A percentile compares a stretch with the other conserved stretches of the same genome.
Conservation (phyloP, 2,329 filamentous ascomycete genomes). For the Rutstroemia sp. region DNA sequence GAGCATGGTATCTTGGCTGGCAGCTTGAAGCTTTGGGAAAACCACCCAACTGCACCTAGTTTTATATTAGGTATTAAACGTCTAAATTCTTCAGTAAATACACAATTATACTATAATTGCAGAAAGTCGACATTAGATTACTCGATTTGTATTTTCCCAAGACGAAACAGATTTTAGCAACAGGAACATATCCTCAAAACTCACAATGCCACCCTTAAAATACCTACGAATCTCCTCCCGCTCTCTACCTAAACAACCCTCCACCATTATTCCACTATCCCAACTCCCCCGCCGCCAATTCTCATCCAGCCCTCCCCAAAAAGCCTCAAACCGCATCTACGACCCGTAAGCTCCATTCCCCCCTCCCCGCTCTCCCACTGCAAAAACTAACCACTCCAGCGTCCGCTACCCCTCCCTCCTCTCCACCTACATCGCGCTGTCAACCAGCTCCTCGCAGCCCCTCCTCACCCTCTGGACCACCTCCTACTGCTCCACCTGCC, state of each 20-base stretch:
- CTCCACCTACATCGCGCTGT: conserved; percentile 47
- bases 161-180: no score
- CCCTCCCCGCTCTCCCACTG: neutral
- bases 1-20: no score
- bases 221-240: neutral
- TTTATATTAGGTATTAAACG: no score
- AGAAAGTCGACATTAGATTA: no score
- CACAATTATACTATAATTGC: no score
- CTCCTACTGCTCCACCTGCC: conserved; percentile 50
- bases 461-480: conserved; percentile 56
- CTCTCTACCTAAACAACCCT: neutral
- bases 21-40: no score
- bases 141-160: no score
- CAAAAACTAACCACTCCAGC: conserved; percentile 29
- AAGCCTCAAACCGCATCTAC: conserved; percentile 2
- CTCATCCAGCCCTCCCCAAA: neutral
- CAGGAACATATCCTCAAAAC: neutral
- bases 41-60: no score
- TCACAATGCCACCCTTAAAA: neutral
- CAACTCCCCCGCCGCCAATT: neutral
- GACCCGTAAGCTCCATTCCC: neutral
- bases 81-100: no score
- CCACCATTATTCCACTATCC: neutral
- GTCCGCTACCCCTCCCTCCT: conserved; percentile 48
- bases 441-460: conserved; percentile 44